Conservation (phyloP, 2,329 filamentous ascomycete genomes). For the Pseudopyricularia javanii region DNA sequence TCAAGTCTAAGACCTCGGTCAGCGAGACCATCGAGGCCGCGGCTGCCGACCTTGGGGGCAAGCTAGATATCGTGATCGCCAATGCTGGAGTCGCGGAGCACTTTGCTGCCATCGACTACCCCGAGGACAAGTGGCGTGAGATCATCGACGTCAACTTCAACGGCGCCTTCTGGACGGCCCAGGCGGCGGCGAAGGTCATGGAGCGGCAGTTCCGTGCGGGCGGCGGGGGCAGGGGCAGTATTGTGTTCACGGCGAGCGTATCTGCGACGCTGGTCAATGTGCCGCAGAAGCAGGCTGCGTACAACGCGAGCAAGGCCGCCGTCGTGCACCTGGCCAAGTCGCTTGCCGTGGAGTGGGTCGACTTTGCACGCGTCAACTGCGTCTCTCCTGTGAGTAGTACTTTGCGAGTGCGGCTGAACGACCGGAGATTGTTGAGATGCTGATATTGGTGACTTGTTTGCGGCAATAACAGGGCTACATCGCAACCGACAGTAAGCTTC, state of each 20-base stretch:
- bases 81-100: constrained; percentile 97
- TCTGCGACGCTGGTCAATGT: constrained; percentile 88
- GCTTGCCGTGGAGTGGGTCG: constrained; percentile 89
- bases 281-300: constrained; percentile 85
- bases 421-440: too few species aligned
- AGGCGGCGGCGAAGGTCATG: constrained; percentile 75
- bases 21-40: constrained; percentile 60
- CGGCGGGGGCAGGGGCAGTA: constrained; percentile 51
- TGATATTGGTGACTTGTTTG: too few species aligned
- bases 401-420: too few species aligned
- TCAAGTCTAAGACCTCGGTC: constrained; percentile 69
- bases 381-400: constrained; percentile 30
- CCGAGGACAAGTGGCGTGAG: constrained; percentile 81
- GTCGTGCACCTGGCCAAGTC: constrained; percentile 79
- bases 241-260: constrained; percentile 95
- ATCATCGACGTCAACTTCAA: constrained; percentile 90
- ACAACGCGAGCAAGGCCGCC: constrained; percentile 88
- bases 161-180: constrained; percentile 83
- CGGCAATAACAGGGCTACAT: too few species aligned
- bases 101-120: constrained; percentile 83
- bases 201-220: constrained; percentile 41
- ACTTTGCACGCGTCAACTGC: constrained; percentile 85
- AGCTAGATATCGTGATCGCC: constrained; percentile 85
- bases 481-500: too few species aligned
- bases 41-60: constrained; percentile 55